These are phyloP conservation scores for Davidsoniella neocaledoniae DNA, from an alignment of 2,329 filamentous ascomycete genomes.

Conservation along the genomic window DNA sequence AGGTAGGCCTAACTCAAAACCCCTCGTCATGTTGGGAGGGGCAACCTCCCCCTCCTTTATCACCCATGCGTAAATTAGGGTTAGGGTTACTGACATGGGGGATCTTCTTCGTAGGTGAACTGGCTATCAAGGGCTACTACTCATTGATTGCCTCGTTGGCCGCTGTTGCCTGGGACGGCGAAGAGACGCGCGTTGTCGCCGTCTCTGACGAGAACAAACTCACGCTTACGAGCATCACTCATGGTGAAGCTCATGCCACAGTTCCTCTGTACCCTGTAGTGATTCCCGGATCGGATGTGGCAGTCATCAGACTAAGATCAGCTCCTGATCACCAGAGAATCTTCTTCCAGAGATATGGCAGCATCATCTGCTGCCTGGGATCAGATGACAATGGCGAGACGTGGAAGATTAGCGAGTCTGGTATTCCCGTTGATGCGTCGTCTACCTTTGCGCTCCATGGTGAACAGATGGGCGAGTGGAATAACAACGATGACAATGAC, in stretches of 20 bases:
- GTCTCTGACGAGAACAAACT: constrained; percentile 11
- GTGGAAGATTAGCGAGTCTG: constrained; percentile 11
- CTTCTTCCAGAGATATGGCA: constrained; percentile 12
- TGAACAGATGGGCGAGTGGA: constrained; percentile 12
- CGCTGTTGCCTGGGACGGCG: constrained; percentile 10
- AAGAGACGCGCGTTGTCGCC: constrained; percentile 11
- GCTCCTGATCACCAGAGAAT: constrained; percentile 9
- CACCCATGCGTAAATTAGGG: not conserved
- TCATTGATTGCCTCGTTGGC: constrained; percentile 11
- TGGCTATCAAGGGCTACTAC: constrained; percentile 12
- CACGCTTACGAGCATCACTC: constrained; percentile 9
- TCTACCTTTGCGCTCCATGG: constrained; percentile 11
- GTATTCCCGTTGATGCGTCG: constrained; percentile 11
- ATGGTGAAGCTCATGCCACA: constrained; percentile 10
- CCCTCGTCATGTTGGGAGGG: too few relatives aligned
- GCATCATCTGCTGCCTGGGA: constrained; percentile 10
- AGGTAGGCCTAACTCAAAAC: not conserved
- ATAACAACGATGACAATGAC: not conserved
- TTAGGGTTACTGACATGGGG: not conserved
- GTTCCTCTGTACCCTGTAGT: constrained; percentile 11
- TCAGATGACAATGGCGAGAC: constrained; percentile 12
- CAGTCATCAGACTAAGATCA: constrained; percentile 8
- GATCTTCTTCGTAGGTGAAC: constrained; percentile 3
- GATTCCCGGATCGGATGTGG: constrained; percentile 11
- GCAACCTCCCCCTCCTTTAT: too few relatives aligned